Conservation (phyloP, 2,329 filamentous ascomycete genomes). For the Fusarium cicatricum region DNA sequence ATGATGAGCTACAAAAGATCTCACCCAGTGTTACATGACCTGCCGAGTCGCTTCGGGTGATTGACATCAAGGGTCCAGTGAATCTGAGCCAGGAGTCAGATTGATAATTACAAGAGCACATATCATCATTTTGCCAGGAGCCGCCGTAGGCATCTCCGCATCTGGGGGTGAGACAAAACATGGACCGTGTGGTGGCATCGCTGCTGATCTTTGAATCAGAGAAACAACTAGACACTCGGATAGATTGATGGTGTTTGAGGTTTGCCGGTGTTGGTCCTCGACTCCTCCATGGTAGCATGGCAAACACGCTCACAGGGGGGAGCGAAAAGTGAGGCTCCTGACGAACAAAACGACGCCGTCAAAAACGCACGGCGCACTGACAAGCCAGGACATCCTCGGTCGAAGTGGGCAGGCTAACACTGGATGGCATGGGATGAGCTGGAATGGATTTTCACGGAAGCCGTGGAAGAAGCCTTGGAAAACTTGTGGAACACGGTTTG, state of each 20-base stretch:
- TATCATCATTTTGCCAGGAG: constrained; percentile 10
- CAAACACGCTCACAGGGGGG: too few relatives aligned
- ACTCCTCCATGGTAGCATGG: too few relatives aligned
- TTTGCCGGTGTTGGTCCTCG: too few relatives aligned
- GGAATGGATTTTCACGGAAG: background rate
- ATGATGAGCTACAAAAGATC: too few relatives aligned
- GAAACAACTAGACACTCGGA: background rate
- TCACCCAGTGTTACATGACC: background rate
- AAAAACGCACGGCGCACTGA: constrained; percentile 17
- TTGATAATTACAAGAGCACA: background rate
- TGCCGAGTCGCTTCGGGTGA: constrained; percentile 12
- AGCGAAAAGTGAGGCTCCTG: constrained; percentile 18
- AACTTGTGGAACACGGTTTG: constrained; percentile 5
- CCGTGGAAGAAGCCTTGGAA: background rate
- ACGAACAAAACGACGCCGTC: constrained; percentile 15
- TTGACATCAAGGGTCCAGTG: constrained; percentile 19
- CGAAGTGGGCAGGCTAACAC: too few relatives aligned
- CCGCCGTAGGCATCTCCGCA: constrained; percentile 6
- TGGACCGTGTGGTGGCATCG: constrained; percentile 26
- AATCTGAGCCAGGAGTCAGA: too few relatives aligned
- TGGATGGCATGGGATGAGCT: too few relatives aligned
- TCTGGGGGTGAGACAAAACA: constrained; percentile 8
- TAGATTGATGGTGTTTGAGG: background rate
- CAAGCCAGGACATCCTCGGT: background rate
- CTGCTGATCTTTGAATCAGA: constrained; percentile 16